A percentile compares a stretch with the other conserved stretches of the same genome.
phyloP scores from a whole-genome alignment of 768 basidiomycete genomes.

The Galerina marginata region DNA sequence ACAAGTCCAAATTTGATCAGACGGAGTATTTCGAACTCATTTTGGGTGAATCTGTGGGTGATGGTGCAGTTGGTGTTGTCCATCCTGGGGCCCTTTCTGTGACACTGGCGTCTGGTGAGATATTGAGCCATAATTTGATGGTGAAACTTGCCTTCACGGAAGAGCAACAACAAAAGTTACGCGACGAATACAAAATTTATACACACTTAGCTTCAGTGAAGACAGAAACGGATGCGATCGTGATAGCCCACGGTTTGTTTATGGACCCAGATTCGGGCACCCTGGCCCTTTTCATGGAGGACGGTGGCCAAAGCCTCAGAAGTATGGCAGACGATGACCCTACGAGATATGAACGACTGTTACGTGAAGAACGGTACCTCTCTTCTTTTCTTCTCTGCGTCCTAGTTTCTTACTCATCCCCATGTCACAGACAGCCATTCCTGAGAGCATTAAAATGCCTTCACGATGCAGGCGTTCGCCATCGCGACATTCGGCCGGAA shows the following conservation, averaged over 20 bases:
- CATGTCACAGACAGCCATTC: too few relatives aligned
- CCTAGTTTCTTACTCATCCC: too few relatives aligned
- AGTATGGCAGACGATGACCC: too few relatives aligned
- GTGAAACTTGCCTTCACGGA: constrained; percentile 10
- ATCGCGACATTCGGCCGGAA: too few relatives aligned
- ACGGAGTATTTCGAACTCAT: background rate
- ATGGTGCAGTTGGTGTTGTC: constrained; percentile 16
- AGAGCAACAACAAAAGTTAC: background rate
- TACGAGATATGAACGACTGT: too few relatives aligned
- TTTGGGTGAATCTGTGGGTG: constrained; percentile 4
- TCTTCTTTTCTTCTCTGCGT: too few relatives aligned
- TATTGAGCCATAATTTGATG: background rate
- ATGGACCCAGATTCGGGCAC: constrained; percentile 3
- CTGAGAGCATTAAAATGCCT: too few relatives aligned
- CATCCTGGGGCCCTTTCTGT: constrained; percentile 8
- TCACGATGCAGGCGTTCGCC: too few relatives aligned
- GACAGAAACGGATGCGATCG: too few relatives aligned
- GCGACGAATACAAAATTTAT: constrained; percentile 5
- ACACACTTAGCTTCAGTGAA: background rate
- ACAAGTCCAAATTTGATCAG: background rate
- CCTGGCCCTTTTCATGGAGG: constrained; percentile 3
- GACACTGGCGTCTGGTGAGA: background rate
- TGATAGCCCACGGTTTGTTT: constrained; percentile 5
- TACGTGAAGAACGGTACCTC: too few relatives aligned
- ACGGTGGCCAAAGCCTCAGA: too few relatives aligned